These are phyloP conservation scores for Sclerotinia spermophila DNA, from an alignment of 2,329 filamentous ascomycete species.

Conservation along the genomic window DNA sequence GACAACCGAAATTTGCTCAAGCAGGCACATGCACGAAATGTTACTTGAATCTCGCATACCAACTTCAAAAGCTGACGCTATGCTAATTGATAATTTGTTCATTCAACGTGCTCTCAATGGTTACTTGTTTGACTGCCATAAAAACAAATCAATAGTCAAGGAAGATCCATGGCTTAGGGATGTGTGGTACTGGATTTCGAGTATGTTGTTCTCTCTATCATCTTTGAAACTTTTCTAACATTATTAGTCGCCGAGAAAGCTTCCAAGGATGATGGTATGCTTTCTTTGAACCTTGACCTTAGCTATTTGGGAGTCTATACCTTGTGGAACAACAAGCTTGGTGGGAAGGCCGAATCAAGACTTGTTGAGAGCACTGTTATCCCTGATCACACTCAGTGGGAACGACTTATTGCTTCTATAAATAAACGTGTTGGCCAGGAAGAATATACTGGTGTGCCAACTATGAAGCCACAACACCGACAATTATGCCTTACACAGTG, in stretches of 20 bases:
- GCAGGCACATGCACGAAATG: conserved; percentile 54
- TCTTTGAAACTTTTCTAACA: conserved; percentile 7
- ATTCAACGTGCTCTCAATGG: conserved; percentile 57
- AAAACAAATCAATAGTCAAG: conserved; percentile 63
- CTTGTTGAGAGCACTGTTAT: conserved; percentile 44
- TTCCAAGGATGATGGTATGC: conserved; percentile 66
- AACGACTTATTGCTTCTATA: conserved; percentile 59
- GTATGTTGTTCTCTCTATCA: conserved; percentile 42
- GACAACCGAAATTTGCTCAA: conserved; percentile 40
- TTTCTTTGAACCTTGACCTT: conserved; percentile 63
- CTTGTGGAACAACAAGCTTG: conserved; percentile 69
- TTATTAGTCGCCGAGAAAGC: conserved; percentile 57
- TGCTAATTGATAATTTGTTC: conserved; percentile 49
- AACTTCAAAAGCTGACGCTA: conserved; percentile 21
- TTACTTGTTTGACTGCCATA: conserved; percentile 60
- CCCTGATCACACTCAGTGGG: conserved; percentile 52
- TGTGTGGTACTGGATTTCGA: conserved; percentile 72
- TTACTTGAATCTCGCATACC: conserved; percentile 43
- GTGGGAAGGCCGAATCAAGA: conserved; percentile 49
- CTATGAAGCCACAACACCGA: conserved; percentile 65
- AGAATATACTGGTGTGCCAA: conserved; percentile 59
- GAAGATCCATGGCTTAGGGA: conserved; percentile 74
- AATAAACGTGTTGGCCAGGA: conserved; percentile 61
- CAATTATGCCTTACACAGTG: conserved; percentile 74
- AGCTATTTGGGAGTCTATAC: conserved; percentile 71